Base-by-base conservation (phyloP, 228 moss, liverwort and hornwort species). In the Sphagnum fallax region DNA sequence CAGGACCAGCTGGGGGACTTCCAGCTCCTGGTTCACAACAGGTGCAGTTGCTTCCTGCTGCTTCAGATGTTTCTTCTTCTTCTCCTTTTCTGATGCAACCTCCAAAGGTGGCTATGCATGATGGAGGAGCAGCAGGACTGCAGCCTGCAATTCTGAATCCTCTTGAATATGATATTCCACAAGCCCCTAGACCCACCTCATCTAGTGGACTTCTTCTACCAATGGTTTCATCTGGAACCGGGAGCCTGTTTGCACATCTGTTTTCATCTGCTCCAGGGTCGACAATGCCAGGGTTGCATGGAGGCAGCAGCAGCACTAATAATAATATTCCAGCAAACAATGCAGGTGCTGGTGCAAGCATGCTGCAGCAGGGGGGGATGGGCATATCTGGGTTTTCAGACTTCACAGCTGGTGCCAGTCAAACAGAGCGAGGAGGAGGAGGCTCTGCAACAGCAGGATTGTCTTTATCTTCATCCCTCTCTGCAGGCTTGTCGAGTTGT, bases 311-410 rank as follows among this genome's bases (percentile, higher is more conserved):
- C 32, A 32, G 32, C 32, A 32, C 32, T 32, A 32, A 32, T 32
- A 32, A 32, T 32, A 2, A 32, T 3, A 32, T 32, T 32, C 32
- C 32, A 32, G 32, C 32, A 32, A 32, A 32, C 32, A 32, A 2
- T 32, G 32, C 32, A 32, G 32, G 32, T 32, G 32, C 32, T 32
- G 90, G 84, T 71, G 87, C 87, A 18, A 87, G 85, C 75, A 70
- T 83, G 60, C 32, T 32, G 32, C 32, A 2, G 32, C 32, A 32
- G 32, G 32, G 32, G 32, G 87, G 87, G 72, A 84, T 95, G 74
- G 90, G 87, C 47, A 85, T 92, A 50, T 87, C 97, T 62, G 90
- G 90, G 13, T 93, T 91, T 73, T 85, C 90, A 60, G 97, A 98
- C 74, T 98, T 93, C 70, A 84, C 91, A 68, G 89, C 82, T 66